Evolutionary conservation across 768 basidiomycete genomes (phyloP).

Genomic region (Podaxis mareebaensis): DNA sequence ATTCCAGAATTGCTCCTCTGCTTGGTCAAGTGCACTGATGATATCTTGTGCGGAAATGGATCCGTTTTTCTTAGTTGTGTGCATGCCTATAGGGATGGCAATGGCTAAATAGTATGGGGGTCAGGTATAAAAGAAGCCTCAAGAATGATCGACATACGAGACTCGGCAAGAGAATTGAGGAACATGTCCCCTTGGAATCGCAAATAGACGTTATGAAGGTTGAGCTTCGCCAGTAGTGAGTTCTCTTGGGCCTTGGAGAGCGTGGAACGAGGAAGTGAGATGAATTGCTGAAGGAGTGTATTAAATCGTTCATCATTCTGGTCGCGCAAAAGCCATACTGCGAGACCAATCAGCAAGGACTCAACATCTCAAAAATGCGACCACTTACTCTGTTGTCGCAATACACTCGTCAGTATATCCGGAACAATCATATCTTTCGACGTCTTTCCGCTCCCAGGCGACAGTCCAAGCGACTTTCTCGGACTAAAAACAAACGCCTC

Average conservation of each 20-base stretch:
- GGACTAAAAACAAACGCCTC: slow-evolving; percentile 28
- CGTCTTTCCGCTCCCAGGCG: slow-evolving; percentile 26
- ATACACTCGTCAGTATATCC: slow-evolving; percentile 56
- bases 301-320: slow-evolving; percentile 53
- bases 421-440: slow-evolving; percentile 56
- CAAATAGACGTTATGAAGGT: slow-evolving; percentile 73
- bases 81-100: slow-evolving; percentile 80
- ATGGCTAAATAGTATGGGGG: slow-evolving; percentile 53
- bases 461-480: slow-evolving; percentile 44
- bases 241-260: slow-evolving; percentile 73
- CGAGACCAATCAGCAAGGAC: not conserved
- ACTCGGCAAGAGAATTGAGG: slow-evolving; percentile 87
- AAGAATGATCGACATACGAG: slow-evolving; percentile 56
- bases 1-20: slow-evolving; percentile 71
- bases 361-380: not conserved
- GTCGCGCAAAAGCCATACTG: slow-evolving; percentile 71
- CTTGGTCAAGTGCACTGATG: slow-evolving; percentile 57
- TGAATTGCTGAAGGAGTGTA: slow-evolving; percentile 56
- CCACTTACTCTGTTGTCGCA: slow-evolving; percentile 68
- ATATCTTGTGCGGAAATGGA: slow-evolving; percentile 57
- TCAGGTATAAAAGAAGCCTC: not conserved
- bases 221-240: slow-evolving; percentile 74
- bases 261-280: slow-evolving; percentile 54
- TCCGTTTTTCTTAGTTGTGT: slow-evolving; percentile 37
- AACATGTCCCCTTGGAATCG: slow-evolving; percentile 87